These are phyloP conservation scores for Luffa aegyptiaca DNA, from an alignment of 306 rosid genomes.

Conservation along the genomic window DNA sequence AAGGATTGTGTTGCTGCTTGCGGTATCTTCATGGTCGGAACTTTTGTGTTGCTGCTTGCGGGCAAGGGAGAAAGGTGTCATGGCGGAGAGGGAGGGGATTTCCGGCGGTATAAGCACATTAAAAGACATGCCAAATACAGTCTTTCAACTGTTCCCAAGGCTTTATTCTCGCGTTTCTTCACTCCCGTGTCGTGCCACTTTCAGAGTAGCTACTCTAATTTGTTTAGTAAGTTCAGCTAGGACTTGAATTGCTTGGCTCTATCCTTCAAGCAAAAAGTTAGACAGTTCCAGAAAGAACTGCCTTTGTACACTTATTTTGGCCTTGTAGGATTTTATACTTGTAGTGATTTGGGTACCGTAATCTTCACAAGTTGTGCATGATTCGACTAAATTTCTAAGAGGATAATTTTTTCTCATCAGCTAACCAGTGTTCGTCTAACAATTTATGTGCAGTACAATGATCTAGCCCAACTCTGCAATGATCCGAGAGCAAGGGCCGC, in stretches of 20 bases:
- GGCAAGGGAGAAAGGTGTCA: too few species aligned
- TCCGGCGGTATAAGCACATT: too few species aligned
- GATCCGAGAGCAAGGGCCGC: conserved; percentile 74
- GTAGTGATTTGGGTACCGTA: background rate
- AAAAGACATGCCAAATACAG: too few species aligned
- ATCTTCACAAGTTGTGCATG: background rate
- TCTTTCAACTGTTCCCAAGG: too few species aligned
- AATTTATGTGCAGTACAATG: conserved; percentile 41
- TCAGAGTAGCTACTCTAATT: too few species aligned
- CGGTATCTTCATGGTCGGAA: too few species aligned
- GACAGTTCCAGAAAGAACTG: background rate
- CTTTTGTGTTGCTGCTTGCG: too few species aligned
- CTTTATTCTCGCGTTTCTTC: too few species aligned
- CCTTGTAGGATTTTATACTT: background rate
- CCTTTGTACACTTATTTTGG: background rate
- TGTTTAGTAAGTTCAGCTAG: background rate
- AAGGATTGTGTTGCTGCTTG: too few species aligned
- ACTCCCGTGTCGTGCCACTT: too few species aligned
- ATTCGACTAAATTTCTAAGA: background rate
- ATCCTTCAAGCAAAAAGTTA: background rate
- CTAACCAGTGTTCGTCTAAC: conserved; percentile 11
- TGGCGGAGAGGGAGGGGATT: too few species aligned
- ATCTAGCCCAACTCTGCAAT: conserved; percentile 60
- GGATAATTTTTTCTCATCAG: background rate
- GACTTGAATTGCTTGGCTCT: background rate